Evolutionary conservation across 495 filamentous ascomycete genomes (phyloP).

Genomic region (Penicillium fimorum): DNA sequence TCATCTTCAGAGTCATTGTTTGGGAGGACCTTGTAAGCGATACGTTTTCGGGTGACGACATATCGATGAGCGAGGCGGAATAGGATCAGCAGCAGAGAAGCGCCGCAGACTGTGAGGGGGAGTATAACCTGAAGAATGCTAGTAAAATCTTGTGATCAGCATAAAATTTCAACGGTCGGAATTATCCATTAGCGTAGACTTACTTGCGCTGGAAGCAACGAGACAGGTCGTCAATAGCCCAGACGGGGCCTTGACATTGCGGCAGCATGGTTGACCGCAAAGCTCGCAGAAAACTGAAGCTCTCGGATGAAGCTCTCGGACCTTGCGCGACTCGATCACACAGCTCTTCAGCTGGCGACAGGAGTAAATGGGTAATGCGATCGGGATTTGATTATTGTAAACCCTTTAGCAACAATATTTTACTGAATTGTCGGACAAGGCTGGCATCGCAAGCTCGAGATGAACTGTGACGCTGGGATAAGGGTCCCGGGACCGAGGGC

Average conservation of each 20-base stretch:
- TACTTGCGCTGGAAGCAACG: conserved; percentile 86
- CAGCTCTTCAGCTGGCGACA: conserved; percentile 5
- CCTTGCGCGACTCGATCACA: conserved; percentile 8
- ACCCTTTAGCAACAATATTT: conserved; percentile 18
- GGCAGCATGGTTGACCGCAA: conserved; percentile 56
- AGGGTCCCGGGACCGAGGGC: conserved; percentile 12
- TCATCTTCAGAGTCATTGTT: conserved; percentile 48
- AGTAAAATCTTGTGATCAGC: conserved; percentile 22
- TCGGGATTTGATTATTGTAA: neutral
- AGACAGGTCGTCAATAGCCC: conserved; percentile 86
- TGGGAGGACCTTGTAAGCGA: conserved; percentile 34
- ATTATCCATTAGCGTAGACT: conserved; percentile 15
- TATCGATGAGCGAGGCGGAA: conserved; percentile 53
- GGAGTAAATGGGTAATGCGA: conserved; percentile 10
- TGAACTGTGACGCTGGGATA: conserved; percentile 4
- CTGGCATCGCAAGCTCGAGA: conserved; percentile 31
- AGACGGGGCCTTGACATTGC: conserved; percentile 75
- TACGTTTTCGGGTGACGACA: conserved; percentile 37
- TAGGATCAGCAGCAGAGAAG: conserved; percentile 67
- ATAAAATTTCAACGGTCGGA: conserved; percentile 6
- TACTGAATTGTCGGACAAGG: conserved; percentile 20
- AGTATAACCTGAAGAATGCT: conserved; percentile 85
- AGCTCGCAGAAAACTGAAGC: conserved; percentile 17
- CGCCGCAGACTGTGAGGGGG: conserved; percentile 65
- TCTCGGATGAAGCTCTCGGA: conserved; percentile 18